A percentile compares a stretch with the other conserved stretches of the same genome.
Conservation (phyloP, 768 basidiomycete species). For the Hirschioporus abietinus region DNA sequence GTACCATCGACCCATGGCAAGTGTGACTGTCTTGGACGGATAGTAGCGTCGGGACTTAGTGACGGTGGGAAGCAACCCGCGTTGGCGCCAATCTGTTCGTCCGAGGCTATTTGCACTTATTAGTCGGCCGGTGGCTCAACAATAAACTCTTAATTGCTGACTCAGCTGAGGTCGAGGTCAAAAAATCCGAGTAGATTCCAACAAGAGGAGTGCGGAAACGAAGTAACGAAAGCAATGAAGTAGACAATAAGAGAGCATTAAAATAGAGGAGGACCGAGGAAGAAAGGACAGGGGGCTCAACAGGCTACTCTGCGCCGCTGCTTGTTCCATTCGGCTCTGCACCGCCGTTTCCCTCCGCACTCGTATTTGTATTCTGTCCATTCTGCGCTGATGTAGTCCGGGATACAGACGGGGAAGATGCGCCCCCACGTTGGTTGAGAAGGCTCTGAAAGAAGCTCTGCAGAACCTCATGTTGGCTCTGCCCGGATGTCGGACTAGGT, state of each 20-base stretch:
- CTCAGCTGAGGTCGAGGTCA: not conserved
- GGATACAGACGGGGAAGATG: slow-evolving; percentile 23
- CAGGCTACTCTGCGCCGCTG: slow-evolving; percentile 30
- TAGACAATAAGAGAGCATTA: not conserved
- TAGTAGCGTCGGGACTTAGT: not conserved
- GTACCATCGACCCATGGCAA: slow-evolving; percentile 3
- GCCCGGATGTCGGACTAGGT: slow-evolving; percentile 46
- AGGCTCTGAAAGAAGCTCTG: slow-evolving; percentile 87
- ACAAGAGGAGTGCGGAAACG: slow-evolving; percentile 2
- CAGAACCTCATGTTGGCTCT: slow-evolving; percentile 75
- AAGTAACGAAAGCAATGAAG: not conserved
- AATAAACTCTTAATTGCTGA: not conserved
- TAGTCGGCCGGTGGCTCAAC: slow-evolving; percentile 2
- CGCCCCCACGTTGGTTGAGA: slow-evolving; percentile 53
- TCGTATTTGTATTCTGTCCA: not conserved
- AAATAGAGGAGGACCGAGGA: not conserved
- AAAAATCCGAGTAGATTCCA: slow-evolving; percentile 5
- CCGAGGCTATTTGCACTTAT: slow-evolving; percentile 2
- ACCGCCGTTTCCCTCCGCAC: slow-evolving; percentile 2
- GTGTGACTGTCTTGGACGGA: not conserved
- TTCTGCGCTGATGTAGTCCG: slow-evolving; percentile 7
- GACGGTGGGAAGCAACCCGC: slow-evolving; percentile 1
- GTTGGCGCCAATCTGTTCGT: not conserved
- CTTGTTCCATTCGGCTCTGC: slow-evolving; percentile 30
- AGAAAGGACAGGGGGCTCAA: not conserved